Evolutionary conservation across 108 stramenopile species (phyloP).

Genomic region (Licmophora abbreviata): DNA sequence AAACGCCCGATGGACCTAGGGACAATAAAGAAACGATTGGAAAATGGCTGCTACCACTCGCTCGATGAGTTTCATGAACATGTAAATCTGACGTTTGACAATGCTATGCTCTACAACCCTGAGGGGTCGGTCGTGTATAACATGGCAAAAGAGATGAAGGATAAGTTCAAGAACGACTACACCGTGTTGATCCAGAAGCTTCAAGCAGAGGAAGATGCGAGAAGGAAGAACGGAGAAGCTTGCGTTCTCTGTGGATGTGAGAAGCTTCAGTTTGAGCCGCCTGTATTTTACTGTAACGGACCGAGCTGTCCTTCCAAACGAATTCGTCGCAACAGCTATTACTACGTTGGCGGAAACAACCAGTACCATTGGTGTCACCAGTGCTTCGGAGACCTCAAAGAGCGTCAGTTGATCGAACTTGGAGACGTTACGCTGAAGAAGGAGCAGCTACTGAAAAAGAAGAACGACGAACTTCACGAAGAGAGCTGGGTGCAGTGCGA

Average conservation of each 20-base stretch:
- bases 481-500: conserved; percentile 98
- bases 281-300: conserved; percentile 98
- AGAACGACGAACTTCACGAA: conserved; percentile 90
- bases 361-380: conserved; percentile 94
- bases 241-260: conserved; percentile 92
- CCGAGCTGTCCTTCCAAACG: conserved; percentile 86
- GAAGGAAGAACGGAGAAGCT: conserved; percentile 89
- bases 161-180: conserved; percentile 68
- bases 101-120: conserved; percentile 96
- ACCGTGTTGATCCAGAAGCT: conserved; percentile 60
- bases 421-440: conserved; percentile 84
- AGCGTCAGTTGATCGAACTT: conserved; percentile 74
- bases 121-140: conserved; percentile 67
- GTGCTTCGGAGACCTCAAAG: conserved; percentile 90
- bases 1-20: conserved; percentile 97
- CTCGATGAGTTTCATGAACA: conserved; percentile 83
- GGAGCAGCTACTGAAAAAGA: conserved; percentile 88
- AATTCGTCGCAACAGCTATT: conserved; percentile 92
- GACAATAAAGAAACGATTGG: conserved; percentile 87
- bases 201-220: conserved; percentile 79
- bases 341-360: conserved; percentile 91
- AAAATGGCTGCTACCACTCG: conserved; percentile 83
- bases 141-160: conserved; percentile 83
- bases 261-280: conserved; percentile 93
- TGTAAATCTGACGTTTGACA: conserved; percentile 90